Evolutionary conservation across 2,329 filamentous ascomycete genomes (phyloP).

Genomic region (Juglanconis oblonga): DNA sequence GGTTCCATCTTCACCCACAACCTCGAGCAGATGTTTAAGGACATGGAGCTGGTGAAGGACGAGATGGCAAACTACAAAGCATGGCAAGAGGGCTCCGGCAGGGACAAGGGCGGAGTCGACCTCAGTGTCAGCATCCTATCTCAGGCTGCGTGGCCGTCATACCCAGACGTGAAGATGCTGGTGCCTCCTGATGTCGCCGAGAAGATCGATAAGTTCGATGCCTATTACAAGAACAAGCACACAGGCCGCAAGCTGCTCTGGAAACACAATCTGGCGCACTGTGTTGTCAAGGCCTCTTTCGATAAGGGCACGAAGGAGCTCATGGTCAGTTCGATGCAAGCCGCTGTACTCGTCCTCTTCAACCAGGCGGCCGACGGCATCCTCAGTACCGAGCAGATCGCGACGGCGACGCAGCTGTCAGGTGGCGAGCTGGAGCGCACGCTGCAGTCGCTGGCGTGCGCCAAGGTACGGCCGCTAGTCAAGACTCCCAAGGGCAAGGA

Average conservation of each 20-base stretch:
- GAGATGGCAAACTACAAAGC: conserved; percentile 87
- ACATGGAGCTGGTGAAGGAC: conserved; percentile 88
- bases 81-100: conserved; percentile 51
- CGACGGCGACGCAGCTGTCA: conserved; percentile 69
- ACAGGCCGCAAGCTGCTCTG: conserved; percentile 82
- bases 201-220: conserved; percentile 79
- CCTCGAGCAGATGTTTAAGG: conserved; percentile 98
- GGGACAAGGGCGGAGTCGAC: conserved; percentile 56
- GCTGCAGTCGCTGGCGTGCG: conserved; percentile 91
- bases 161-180: conserved; percentile 65
- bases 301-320: conserved; percentile 80
- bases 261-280: conserved; percentile 93
- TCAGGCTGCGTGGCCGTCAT: conserved; percentile 87
- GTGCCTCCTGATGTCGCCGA: conserved; percentile 72
- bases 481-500: conserved; percentile 87
- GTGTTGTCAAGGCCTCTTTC: conserved; percentile 78
- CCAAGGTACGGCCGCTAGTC: conserved; percentile 75
- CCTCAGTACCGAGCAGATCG: conserved; percentile 73
- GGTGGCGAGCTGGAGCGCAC: conserved; percentile 82
- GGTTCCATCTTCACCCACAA: conserved; percentile 95
- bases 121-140: conserved; percentile 89
- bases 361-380: conserved; percentile 67
- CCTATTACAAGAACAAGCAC: conserved; percentile 86
- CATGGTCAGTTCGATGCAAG: conserved; percentile 87
- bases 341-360: conserved; percentile 85